Evolutionary conservation across 768 basidiomycete species (phyloP).

Genomic region (Piloderma croceum): DNA sequence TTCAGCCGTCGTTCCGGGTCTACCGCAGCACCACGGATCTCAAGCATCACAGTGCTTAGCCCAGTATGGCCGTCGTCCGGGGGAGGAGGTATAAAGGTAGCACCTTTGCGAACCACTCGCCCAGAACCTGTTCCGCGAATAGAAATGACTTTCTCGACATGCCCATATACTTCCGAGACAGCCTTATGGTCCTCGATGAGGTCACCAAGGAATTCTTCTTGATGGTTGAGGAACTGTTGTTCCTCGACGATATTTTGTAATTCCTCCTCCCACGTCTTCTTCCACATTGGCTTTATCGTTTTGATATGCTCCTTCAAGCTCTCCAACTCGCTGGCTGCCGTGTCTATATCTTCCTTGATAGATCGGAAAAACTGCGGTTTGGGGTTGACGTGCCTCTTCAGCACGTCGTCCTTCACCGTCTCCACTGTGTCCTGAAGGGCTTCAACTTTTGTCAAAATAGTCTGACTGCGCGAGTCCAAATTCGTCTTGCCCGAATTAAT

Average conservation of each 20-base stretch:
- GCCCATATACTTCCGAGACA: slow-evolving; percentile 78
- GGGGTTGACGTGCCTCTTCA: slow-evolving; percentile 82
- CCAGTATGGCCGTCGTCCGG: slow-evolving; percentile 65
- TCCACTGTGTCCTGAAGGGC: slow-evolving; percentile 91
- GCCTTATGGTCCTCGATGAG: slow-evolving; percentile 90
- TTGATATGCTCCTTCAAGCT: slow-evolving; percentile 80
- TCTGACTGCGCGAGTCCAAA: slow-evolving; percentile 85
- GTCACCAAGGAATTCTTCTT: slow-evolving; percentile 86
- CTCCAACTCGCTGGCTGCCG: slow-evolving; percentile 62
- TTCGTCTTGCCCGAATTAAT: slow-evolving; percentile 90
- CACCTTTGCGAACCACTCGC: slow-evolving; percentile 31
- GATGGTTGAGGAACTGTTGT: slow-evolving; percentile 88
- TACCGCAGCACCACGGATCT: slow-evolving; percentile 72
- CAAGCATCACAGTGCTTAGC: slow-evolving; percentile 77
- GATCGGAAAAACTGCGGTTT: slow-evolving; percentile 64
- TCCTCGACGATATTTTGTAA: slow-evolving; percentile 95
- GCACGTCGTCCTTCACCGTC: slow-evolving; percentile 82
- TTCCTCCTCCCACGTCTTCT: slow-evolving; percentile 98
- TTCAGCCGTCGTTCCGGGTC: slow-evolving; percentile 84
- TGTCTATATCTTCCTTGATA: slow-evolving; percentile 66
- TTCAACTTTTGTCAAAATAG: slow-evolving; percentile 87
- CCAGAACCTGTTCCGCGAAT: slow-evolving; percentile 47
- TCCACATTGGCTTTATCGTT: slow-evolving; percentile 93
- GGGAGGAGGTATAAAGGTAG: slow-evolving; percentile 54
- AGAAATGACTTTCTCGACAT: slow-evolving; percentile 85